phyloP scores from a whole-genome alignment of 1,284 basidiomycete species.

The Earliella scabrosa region DNA sequence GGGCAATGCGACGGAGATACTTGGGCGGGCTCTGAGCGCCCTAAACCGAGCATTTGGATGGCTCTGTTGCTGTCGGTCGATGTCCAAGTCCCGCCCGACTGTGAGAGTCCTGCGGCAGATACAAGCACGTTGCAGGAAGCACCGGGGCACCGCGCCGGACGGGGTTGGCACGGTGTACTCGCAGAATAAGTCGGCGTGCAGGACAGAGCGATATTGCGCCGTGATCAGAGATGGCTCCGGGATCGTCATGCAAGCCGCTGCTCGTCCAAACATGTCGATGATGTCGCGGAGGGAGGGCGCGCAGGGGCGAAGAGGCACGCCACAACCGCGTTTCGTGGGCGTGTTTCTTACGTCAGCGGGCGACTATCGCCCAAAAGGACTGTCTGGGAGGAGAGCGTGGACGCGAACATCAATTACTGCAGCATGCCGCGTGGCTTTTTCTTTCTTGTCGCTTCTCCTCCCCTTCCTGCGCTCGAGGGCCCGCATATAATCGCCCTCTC shows the following conservation, averaged over 20 bases:
- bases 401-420: conserved; percentile 14
- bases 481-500: conserved; percentile 21
- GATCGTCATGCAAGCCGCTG: not conserved
- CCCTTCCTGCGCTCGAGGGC: conserved; percentile 11
- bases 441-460: conserved; percentile 8
- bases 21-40: too few relatives aligned
- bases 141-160: too few relatives aligned
- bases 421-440: conserved; percentile 28
- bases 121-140: too few relatives aligned
- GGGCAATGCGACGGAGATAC: too few relatives aligned
- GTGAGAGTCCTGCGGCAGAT: too few relatives aligned
- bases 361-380: conserved; percentile 12
- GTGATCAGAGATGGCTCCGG: not conserved
- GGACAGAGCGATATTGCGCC: not conserved
- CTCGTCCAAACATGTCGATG: not conserved
- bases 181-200: too few relatives aligned
- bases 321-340: conserved; percentile 32
- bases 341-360: conserved; percentile 28
- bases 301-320: conserved; percentile 17
- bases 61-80: too few relatives aligned
- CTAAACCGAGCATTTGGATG: too few relatives aligned
- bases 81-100: too few relatives aligned
- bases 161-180: too few relatives aligned
- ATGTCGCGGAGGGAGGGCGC: too few relatives aligned
- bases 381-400: conserved; percentile 2